A percentile compares a stretch with the other conserved stretches of the same genome.
These are phyloP conservation scores for Tetrahymena malaccensis DNA, from an alignment of 73 alveolate genomes.

Conservation along the genomic window DNA sequence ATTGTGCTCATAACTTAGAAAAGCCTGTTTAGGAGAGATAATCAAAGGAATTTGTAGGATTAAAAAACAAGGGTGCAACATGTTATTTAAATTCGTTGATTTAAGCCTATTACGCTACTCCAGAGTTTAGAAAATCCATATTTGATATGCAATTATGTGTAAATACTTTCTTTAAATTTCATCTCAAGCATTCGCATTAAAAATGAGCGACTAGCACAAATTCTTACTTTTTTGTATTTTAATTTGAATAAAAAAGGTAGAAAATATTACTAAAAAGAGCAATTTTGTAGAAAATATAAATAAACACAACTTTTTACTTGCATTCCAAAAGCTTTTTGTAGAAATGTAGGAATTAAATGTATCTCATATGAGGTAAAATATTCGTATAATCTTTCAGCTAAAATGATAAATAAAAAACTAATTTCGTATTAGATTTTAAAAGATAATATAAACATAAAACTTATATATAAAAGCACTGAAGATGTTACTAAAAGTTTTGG, in stretches of 20 bases:
- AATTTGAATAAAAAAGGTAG: constrained; percentile 13
- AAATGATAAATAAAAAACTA: no score
- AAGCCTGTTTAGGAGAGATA: constrained; percentile 59
- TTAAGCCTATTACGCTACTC: constrained; percentile 78
- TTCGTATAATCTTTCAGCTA: no score
- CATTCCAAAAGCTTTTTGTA: not conserved
- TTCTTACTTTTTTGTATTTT: constrained; percentile 28
- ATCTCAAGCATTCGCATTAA: constrained; percentile 7
- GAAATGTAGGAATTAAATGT: not conserved
- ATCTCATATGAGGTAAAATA: not conserved
- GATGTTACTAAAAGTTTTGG: constrained; percentile 49
- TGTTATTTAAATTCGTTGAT: constrained; percentile 86
- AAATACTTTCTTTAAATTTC: constrained; percentile 25
- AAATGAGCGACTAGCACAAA: not conserved
- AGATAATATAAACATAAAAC: not conserved
- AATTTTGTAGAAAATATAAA: not conserved
- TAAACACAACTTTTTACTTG: not conserved
- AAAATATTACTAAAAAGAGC: not conserved
- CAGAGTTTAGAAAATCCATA: constrained; percentile 69
- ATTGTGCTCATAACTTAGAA: constrained; percentile 32
- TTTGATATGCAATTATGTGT: constrained; percentile 72
- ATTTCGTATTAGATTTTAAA: no score
- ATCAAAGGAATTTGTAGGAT: constrained; percentile 66
- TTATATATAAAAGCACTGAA: constrained; percentile 32
- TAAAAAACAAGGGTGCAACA: constrained; percentile 81